These are phyloP conservation scores for Pseudopithomyces chartarum DNA, from an alignment of 2,329 filamentous ascomycete species.

Conservation along the genomic window DNA sequence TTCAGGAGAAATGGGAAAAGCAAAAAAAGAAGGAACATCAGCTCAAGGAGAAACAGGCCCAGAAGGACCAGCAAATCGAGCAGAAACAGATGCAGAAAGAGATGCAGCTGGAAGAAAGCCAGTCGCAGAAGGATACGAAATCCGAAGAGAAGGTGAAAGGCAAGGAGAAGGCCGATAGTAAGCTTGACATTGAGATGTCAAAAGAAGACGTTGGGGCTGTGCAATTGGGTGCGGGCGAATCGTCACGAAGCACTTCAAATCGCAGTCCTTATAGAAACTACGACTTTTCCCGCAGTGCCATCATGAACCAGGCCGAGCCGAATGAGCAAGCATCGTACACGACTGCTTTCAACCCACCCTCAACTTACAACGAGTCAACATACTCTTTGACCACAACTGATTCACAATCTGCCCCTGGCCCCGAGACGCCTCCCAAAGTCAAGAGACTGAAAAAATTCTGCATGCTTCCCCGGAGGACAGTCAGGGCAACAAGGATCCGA, in stretches of 20 bases:
- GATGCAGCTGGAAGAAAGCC: slow-evolving; percentile 19
- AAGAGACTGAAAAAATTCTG: slow-evolving; percentile 77
- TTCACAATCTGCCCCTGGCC: slow-evolving; percentile 10
- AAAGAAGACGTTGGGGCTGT: slow-evolving; percentile 31
- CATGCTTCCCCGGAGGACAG: slow-evolving; percentile 66
- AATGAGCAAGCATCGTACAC: slow-evolving; percentile 25
- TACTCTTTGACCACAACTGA: slow-evolving; percentile 28
- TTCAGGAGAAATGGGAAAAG: slow-evolving; percentile 53
- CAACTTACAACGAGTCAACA: slow-evolving; percentile 20
- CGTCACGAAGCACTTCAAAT: slow-evolving; percentile 1
- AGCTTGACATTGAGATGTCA: slow-evolving; percentile 8
- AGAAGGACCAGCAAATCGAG: slow-evolving; percentile 28
- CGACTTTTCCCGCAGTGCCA: slow-evolving; percentile 36
- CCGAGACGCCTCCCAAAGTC: slow-evolving; percentile 34
- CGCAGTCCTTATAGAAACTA: slow-evolving; percentile 31
- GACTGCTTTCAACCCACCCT: slow-evolving; percentile 1
- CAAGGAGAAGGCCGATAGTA: slow-evolving; percentile 14
- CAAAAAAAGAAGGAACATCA: slow-evolving; percentile 51
- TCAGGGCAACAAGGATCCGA: slow-evolving; percentile 65
- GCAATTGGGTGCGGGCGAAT: slow-evolving; percentile 16
- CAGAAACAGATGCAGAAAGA: slow-evolving; percentile 31
- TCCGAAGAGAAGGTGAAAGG: slow-evolving; percentile 10
- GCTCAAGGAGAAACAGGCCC: slow-evolving; percentile 31
- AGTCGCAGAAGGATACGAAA: slow-evolving; percentile 10
- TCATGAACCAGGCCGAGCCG: slow-evolving; percentile 32